Evolutionary conservation across 2,329 filamentous ascomycete species (phyloP), one percentile per base, ranked within the genome.

Genomic region (Aschersonia sp.): DNA sequence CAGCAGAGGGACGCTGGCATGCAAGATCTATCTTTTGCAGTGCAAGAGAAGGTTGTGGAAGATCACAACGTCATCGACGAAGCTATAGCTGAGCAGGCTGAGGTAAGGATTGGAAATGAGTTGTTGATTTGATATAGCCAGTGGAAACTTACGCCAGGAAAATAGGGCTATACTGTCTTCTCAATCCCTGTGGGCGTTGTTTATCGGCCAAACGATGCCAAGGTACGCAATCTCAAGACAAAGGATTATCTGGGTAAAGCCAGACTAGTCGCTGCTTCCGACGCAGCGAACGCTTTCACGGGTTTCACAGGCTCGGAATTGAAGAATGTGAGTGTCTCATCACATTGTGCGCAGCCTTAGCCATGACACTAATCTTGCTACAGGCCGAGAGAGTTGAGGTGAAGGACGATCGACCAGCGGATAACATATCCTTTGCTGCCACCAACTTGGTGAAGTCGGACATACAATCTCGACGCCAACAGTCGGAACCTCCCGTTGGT

Each of bases 61-160:
- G 91, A 97, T 58, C 92, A 98, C 68, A 87, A 94, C 62, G 92
- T 98, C 53, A 98, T 98, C 55, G 89, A 98, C 59, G 92, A 98
- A 65, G 92, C 92, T 4, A 97, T 98, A 55, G 74, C 78, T 47
- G 92, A 97, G 63, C 82, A 89, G 59, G 92, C 92, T 51, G 89
- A 96, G 75, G 88, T 92, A 73, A 53, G 72, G 20, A 20, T 20
- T 20, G 20, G 20, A 20, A 20, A 20, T 20, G 20, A 20, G 20
- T 20, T 20, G 20, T 20, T 20, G 20, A 20, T 20, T 20, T 20
- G 20, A 20, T 20, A 20, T 20, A 20, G 20, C 20, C 20, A 20
- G 20, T 20, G 2, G 38, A 50, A 48, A 12, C 7, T 45, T 45
- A 58, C 70, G 48, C 20, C 20, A 20, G 20, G 20, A 2, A 20